Base-by-base conservation (phyloP, 2,329 filamentous ascomycete species). In the Xylariaceae sp. region DNA sequence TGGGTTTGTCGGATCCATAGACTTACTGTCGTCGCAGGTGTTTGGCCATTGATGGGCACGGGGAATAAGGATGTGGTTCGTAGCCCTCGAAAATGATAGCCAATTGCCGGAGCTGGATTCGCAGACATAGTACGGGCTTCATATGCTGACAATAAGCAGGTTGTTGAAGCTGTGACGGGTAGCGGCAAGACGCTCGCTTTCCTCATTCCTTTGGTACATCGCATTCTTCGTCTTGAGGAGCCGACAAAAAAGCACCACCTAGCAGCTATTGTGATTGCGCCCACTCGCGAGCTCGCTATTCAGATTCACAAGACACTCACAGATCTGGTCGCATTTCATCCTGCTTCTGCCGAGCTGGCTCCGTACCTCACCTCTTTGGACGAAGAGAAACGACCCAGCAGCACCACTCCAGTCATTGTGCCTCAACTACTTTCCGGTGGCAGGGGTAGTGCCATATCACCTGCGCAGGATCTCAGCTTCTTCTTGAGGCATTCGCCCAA, bases 371-470 rank as follows among this genome's bases (percentile, higher is more conserved):
- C 78, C 35, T 73, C 78, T 32, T 73, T 78, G 52, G 75, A 75
- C 27, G 80, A 81, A 48, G 80, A 82, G 54, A 83, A 83, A 66
- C 77, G 77, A 34, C 77, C 74, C 12, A 67, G 71, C 40, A 73
- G 76, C 2, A 65, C 71, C 1, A 68, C 70, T 2, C 74, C 78
- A 0, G 77, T 78, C n/a, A 72, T 96, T 39, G 79, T 96, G 3
- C 90, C 94, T 2, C 92, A 97, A 70, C 79, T 97, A 11, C 83
- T 97, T 0, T 84, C 96, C 2, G 91, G 92, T 44, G 91, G 91
- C 6, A 54, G 56, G 30, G 58, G 58, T 39, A 85, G 83, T 11
- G 76, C 78, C 1, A 91, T 88, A 19, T 87, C 86, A 1, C 80
- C 91, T 0, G 87, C 89, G 0, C 89, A 96, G 69, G 94, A 99